Percentiles rank a stretch among this genome's conserved stretches.
These are phyloP conservation scores for Leptoxyphium fumago DNA, from an alignment of 2,329 filamentous ascomycete genomes.

Conservation along the genomic window DNA sequence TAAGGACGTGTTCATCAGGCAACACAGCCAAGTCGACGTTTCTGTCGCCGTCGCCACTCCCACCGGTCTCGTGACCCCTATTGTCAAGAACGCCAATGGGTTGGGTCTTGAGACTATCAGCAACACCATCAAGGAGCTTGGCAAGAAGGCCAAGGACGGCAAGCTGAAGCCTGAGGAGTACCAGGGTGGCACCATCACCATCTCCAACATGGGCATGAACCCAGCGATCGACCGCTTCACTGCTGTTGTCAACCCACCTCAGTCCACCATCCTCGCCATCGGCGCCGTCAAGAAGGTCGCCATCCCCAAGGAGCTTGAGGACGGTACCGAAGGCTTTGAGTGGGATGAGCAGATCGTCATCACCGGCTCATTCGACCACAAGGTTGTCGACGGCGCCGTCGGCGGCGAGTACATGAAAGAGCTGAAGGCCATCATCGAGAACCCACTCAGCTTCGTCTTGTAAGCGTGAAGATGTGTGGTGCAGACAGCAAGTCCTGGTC, in stretches of 20 bases:
- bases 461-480: conserved; percentile 29
- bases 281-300: conserved; percentile 94
- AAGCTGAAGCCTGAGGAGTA: conserved; percentile 99
- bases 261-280: conserved; percentile 87
- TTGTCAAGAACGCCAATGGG: conserved; percentile 76
- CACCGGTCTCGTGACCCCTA: conserved; percentile 88
- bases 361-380: conserved; percentile 95
- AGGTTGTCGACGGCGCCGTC: conserved; percentile 91
- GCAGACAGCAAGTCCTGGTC: too few species aligned
- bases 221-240: conserved; percentile 90
- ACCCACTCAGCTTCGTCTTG: conserved; percentile 85
- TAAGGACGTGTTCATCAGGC: conserved; percentile 66
- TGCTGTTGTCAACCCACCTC: conserved; percentile 96
- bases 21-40: conserved; percentile 86
- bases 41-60: conserved; percentile 92
- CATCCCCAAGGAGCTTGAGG: conserved; percentile 69
- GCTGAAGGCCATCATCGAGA: conserved; percentile 95
- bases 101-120: conserved; percentile 85
- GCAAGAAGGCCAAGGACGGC: conserved; percentile 86
- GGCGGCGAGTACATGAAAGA: conserved; percentile 94
- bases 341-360: conserved; percentile 97
- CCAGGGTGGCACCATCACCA: conserved; percentile 97
- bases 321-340: conserved; percentile 57
- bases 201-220: conserved; percentile 99
- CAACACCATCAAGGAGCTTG: conserved; percentile 81